A percentile compares a stretch with the other conserved stretches of the same genome.
Evolutionary conservation across 2,329 filamentous ascomycete genomes (phyloP).

Genomic region (Fusarium bactridioides): DNA sequence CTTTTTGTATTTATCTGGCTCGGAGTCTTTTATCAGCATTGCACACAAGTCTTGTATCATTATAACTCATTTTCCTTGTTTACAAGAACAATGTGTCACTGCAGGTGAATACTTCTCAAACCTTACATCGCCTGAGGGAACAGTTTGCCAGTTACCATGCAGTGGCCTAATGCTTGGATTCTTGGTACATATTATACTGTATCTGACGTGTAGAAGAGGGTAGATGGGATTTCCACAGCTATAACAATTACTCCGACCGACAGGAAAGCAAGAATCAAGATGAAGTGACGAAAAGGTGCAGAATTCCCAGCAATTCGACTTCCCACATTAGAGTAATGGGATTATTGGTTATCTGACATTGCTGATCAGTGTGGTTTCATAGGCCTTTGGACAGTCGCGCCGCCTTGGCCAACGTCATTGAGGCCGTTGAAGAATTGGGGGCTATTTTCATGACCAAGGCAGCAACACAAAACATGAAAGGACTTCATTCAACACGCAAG

Average conservation of each 20-base stretch:
- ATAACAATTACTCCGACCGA: not conserved
- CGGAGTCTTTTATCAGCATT: too few species aligned
- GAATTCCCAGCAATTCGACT: rapidly evolving
- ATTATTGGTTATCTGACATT: not conserved
- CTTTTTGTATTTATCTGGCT: not conserved
- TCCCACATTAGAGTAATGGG: not conserved
- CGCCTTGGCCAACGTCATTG: not conserved
- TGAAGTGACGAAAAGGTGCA: not conserved
- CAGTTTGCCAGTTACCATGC: not conserved
- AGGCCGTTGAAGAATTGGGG: not conserved
- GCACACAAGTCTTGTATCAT: not conserved
- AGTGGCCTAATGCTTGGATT: not conserved
- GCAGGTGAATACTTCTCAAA: not conserved
- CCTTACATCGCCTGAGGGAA: not conserved
- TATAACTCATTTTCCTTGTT: too few species aligned
- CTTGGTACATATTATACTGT: not conserved
- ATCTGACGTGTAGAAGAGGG: not conserved
- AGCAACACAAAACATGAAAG: not conserved
- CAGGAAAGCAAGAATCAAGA: too few species aligned
- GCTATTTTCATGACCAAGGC: not conserved
- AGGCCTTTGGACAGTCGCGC: not conserved
- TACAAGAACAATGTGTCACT: not conserved
- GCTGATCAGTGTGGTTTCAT: not conserved
- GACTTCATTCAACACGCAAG: not conserved
- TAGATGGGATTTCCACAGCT: not conserved